These are phyloP conservation scores for Posidonia australis DNA, from an alignment of 106 monocot species.

Conservation along the genomic window DNA sequence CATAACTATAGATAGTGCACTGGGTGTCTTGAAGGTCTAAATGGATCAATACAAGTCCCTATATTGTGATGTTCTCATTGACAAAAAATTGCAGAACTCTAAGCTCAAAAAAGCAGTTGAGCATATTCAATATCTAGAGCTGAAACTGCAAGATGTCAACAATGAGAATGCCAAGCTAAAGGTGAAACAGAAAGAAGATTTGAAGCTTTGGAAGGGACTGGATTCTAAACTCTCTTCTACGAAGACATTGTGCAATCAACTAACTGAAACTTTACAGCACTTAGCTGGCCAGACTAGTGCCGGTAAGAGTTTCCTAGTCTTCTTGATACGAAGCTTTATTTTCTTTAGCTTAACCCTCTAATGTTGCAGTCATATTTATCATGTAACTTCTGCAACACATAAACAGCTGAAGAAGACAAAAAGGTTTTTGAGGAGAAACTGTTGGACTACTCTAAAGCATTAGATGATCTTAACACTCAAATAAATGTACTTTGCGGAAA, in stretches of 20 bases:
- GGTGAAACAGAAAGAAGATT: constrained; percentile 78
- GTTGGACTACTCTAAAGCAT: constrained; percentile 37
- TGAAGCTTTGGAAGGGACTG: constrained; percentile 77
- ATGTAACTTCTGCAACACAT: background rate
- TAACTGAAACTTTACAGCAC: constrained; percentile 70
- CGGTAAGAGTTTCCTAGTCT: constrained; percentile 29
- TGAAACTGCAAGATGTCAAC: constrained; percentile 56
- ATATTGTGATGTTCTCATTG: background rate
- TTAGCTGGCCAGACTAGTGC: constrained; percentile 47
- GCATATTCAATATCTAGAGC: constrained; percentile 69
- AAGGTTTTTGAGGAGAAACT: constrained; percentile 66
- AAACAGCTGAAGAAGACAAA: constrained; percentile 82
- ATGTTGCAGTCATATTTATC: background rate
- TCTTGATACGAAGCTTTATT: background rate
- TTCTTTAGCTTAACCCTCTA: background rate
- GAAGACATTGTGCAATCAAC: constrained; percentile 68
- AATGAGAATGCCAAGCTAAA: constrained; percentile 90
- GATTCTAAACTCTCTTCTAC: constrained; percentile 85
- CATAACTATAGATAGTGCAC: too few relatives aligned
- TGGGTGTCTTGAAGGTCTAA: too few relatives aligned
- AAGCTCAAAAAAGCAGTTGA: constrained; percentile 77
- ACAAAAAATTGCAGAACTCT: constrained; percentile 37
- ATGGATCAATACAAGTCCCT: too few relatives aligned
- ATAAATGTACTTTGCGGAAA: constrained; percentile 44
- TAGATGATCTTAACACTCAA: constrained; percentile 54